Conservation (phyloP, 1,139 yeast species). For the Blastobotrys proliferans region DNA sequence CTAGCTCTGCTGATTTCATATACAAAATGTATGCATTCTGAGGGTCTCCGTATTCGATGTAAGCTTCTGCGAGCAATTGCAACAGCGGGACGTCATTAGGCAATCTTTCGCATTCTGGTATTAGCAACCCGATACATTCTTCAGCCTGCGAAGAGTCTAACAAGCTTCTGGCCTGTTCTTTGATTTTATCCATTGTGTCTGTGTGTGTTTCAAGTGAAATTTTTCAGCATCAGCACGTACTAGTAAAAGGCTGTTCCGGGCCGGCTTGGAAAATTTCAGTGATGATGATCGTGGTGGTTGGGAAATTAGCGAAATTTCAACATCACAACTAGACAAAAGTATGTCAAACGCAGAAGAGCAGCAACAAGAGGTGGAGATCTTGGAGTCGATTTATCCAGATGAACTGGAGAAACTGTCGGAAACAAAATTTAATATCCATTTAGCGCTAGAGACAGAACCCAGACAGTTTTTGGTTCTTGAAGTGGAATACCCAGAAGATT, state of each 20-base stretch:
- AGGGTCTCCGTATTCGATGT: conserved; percentile 72
- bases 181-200: conserved; percentile 9
- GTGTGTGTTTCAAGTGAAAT: conserved; percentile 1
- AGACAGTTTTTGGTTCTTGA: conserved; percentile 47
- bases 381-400: conserved; percentile 90
- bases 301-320: not conserved
- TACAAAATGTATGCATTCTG: conserved; percentile 71
- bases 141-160: conserved; percentile 24
- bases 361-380: conserved; percentile 43
- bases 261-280: no score
- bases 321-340: not conserved
- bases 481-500: conserved; percentile 64
- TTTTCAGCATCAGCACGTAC: no score
- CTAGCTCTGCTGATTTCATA: conserved; percentile 60
- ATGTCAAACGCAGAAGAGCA: conserved; percentile 48
- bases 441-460: conserved; percentile 46
- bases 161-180: conserved; percentile 18
- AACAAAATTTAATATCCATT: conserved; percentile 34
- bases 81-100: conserved; percentile 22
- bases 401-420: conserved; percentile 48
- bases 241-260: no score
- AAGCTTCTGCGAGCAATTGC: conserved; percentile 65
- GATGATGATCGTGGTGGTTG: no score
- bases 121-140: conserved; percentile 20
- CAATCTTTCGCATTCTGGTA: conserved; percentile 12